A percentile compares a stretch with the other conserved stretches of the same genome.
These are phyloP conservation scores for Colletotrichum eleusines DNA, from an alignment of 2,329 filamentous ascomycete species.

Conservation along the genomic window DNA sequence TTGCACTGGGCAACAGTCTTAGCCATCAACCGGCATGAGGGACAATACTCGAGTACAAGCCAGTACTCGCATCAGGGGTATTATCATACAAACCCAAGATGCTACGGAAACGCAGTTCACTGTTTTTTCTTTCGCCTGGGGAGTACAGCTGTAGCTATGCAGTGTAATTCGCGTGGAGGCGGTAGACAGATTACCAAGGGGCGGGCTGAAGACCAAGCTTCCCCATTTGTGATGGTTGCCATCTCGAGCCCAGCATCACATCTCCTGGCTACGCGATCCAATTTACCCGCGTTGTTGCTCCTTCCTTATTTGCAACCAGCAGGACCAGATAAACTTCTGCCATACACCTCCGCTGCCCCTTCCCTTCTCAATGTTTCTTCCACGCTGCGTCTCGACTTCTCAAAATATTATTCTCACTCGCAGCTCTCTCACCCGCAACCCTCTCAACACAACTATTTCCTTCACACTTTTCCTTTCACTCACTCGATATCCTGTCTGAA, in stretches of 20 bases:
- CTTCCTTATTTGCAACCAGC: slow-evolving; percentile 6
- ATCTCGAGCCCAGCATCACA: not conserved
- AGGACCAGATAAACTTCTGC: not conserved
- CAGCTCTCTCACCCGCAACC: not conserved
- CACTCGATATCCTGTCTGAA: not conserved
- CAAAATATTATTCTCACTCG: not conserved
- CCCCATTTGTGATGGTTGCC: not conserved
- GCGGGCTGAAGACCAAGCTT: not conserved
- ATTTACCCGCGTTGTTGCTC: not conserved
- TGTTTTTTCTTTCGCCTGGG: not conserved
- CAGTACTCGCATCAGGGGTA: not conserved
- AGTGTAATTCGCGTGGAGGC: not conserved
- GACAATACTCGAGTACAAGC: not conserved
- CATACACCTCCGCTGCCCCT: not conserved
- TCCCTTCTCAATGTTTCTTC: not conserved
- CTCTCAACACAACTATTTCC: not conserved
- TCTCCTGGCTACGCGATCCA: not conserved
- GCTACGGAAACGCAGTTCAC: not conserved
- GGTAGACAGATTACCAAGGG: not conserved
- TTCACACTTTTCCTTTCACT: not conserved
- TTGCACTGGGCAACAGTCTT: not conserved
- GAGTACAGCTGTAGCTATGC: too few species aligned
- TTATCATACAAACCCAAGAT: not conserved
- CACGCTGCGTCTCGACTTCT: not conserved
- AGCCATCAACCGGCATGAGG: not conserved